phyloP scores from a whole-genome alignment of 306 rosid genomes.

The Oemleria cerasiformis region DNA sequence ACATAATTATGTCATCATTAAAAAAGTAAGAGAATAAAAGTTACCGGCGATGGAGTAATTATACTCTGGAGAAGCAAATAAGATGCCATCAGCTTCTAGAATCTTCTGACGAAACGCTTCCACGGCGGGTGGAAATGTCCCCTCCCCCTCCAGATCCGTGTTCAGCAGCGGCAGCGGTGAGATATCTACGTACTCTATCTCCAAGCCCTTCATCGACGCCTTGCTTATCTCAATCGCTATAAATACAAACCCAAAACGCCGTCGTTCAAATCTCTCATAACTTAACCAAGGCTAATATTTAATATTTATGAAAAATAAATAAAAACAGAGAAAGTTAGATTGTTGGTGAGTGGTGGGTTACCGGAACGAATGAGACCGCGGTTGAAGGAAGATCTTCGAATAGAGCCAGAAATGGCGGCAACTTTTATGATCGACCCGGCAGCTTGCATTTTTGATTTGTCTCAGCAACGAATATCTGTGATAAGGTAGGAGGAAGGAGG shows the following conservation, averaged over 20 bases:
- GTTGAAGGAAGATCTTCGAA: slow-evolving; percentile 54
- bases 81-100: slow-evolving; percentile 55
- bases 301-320: too few relatives aligned
- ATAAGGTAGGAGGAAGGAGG: too few relatives aligned
- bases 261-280: too few relatives aligned
- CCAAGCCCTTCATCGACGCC: slow-evolving; percentile 33
- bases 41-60: slow-evolving; percentile 70
- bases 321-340: too few relatives aligned
- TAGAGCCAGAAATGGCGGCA: slow-evolving; percentile 62
- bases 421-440: slow-evolving; percentile 37
- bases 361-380: slow-evolving; percentile 67
- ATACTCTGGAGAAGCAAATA: slow-evolving; percentile 86
- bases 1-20: too few relatives aligned
- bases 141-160: slow-evolving; percentile 62
- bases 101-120: slow-evolving; percentile 63
- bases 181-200: slow-evolving; percentile 65
- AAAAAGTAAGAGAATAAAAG: background rate
- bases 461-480: background rate
- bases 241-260: background rate
- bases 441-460: slow-evolving; percentile 19
- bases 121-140: slow-evolving; percentile 50
- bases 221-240: slow-evolving; percentile 61
- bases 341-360: background rate
- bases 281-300: background rate
- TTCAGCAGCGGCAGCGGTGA: slow-evolving; percentile 55